A percentile compares a stretch with the other conserved stretches of the same genome.
Evolutionary conservation across 345 rosid genomes (phyloP).

Genomic region (Lepidium africanum): DNA sequence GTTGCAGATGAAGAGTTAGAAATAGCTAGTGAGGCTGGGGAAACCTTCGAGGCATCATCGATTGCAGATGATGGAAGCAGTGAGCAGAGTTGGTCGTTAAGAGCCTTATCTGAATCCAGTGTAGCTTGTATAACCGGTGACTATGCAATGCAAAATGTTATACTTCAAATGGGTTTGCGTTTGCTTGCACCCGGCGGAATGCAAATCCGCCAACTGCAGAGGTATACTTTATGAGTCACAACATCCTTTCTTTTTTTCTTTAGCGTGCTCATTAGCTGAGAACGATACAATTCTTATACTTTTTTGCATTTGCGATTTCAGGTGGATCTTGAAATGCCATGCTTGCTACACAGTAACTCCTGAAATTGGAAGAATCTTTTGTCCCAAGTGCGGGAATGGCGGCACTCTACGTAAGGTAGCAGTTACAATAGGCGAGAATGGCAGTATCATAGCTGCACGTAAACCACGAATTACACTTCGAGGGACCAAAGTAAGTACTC

Average conservation of each 20-base stretch:
- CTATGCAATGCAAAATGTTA: constrained; percentile 94
- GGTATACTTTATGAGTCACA: constrained; percentile 32
- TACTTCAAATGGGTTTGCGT: constrained; percentile 93
- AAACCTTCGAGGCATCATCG: constrained; percentile 43
- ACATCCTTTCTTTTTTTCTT: background rate
- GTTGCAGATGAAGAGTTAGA: constrained; percentile 31
- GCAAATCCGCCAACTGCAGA: constrained; percentile 85
- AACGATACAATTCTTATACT: constrained; percentile 8
- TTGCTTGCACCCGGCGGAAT: constrained; percentile 83
- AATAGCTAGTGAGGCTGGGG: constrained; percentile 45
- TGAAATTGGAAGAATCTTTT: constrained; percentile 74
- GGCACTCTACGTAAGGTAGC: constrained; percentile 86
- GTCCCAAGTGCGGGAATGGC: constrained; percentile 96
- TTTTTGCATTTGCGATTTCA: constrained; percentile 23
- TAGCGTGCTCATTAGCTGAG: background rate
- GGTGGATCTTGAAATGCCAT: constrained; percentile 94
- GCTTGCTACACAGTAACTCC: constrained; percentile 89
- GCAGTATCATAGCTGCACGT: constrained; percentile 52
- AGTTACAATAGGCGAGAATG: constrained; percentile 77
- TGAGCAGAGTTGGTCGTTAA: constrained; percentile 80
- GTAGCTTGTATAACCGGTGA: constrained; percentile 92
- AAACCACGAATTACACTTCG: constrained; percentile 61
- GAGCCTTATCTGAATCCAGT: constrained; percentile 87
- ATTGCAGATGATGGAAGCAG: constrained; percentile 58
- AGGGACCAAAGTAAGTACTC: constrained; percentile 70